phyloP scores from a whole-genome alignment of 208 protist species.

The Wallacemonas collosoma region DNA sequence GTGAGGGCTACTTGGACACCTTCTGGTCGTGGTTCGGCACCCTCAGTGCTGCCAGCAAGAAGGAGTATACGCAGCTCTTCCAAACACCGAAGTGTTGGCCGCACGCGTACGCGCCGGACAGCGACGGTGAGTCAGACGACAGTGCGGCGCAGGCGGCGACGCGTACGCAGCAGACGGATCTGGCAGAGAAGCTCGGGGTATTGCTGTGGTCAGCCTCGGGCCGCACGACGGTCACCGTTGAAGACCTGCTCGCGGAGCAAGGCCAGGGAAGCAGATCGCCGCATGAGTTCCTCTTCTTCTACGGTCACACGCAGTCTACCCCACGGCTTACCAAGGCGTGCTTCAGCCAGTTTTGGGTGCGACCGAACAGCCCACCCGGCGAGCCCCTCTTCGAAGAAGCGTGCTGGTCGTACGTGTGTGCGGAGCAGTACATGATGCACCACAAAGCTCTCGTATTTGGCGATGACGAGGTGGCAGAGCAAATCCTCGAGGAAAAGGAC shows the following conservation, averaged over 20 bases:
- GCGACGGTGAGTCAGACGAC: not conserved
- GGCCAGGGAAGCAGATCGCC: not conserved
- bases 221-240: not conserved
- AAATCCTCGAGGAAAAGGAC: slow-evolving; percentile 6
- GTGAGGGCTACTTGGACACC: not conserved
- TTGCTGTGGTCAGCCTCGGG: slow-evolving; percentile 1
- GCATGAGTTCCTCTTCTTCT: slow-evolving; percentile 6
- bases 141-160: not conserved
- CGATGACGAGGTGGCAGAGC: not conserved
- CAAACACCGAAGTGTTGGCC: slow-evolving; percentile 5
- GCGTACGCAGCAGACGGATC: not conserved
- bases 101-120: not conserved
- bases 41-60: not conserved
- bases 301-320: slow-evolving; percentile 11
- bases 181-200: slow-evolving; percentile 1
- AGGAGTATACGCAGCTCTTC: slow-evolving; percentile 10
- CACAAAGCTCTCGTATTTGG: slow-evolving; percentile 8
- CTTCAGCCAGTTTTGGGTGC: slow-evolving; percentile 17
- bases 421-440: slow-evolving; percentile 20
- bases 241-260: slow-evolving; percentile 9
- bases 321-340: slow-evolving; percentile 7
- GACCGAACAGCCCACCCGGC: not conserved
- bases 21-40: slow-evolving; percentile 4
- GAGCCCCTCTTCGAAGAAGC: slow-evolving; percentile 4
- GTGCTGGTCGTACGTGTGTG: slow-evolving; percentile 9